These are phyloP conservation scores for Mycena haematopus DNA, from an alignment of 768 basidiomycete species.

Conservation along the genomic window DNA sequence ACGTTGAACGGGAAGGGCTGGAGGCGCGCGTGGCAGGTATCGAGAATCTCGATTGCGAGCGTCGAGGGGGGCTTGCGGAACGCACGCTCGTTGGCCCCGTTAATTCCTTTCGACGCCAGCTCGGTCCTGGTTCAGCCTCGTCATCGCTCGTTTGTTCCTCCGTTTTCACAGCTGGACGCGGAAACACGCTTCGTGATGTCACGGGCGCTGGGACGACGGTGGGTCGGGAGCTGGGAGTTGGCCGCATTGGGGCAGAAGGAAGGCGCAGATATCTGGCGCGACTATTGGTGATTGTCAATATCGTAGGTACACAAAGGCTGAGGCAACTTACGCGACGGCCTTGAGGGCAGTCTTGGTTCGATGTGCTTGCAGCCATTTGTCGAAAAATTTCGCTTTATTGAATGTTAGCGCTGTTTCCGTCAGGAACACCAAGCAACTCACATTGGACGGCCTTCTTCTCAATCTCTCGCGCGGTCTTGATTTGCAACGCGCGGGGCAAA, in stretches of 20 bases:
- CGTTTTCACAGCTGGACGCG: constrained; percentile 34
- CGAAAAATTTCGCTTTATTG: constrained; percentile 56
- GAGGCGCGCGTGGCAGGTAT: constrained; percentile 28
- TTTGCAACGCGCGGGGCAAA: constrained; percentile 73
- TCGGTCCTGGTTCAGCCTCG: constrained; percentile 28
- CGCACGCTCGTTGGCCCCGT: constrained; percentile 22
- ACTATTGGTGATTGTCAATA: constrained; percentile 44
- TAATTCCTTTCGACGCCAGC: constrained; percentile 32
- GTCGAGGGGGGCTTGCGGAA: constrained; percentile 30
- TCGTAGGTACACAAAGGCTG: constrained; percentile 8
- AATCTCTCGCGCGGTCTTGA: constrained; percentile 67
- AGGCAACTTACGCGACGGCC: constrained; percentile 77
- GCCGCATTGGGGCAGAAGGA: constrained; percentile 59
- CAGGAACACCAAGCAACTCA: constrained; percentile 44
- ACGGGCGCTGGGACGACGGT: constrained; percentile 19
- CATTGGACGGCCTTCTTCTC: constrained; percentile 62
- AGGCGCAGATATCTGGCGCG: constrained; percentile 84
- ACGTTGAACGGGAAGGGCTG: constrained; percentile 25
- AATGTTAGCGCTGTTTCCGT: constrained; percentile 8
- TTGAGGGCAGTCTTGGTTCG: constrained; percentile 76
- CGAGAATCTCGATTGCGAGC: constrained; percentile 25
- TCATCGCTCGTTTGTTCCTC: constrained; percentile 35
- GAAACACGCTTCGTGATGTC: constrained; percentile 37
- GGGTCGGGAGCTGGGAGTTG: constrained; percentile 37
- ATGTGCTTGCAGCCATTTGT: constrained; percentile 73